phyloP scores from a whole-genome alignment of 805 yeast genomes.

The Maudiozyma turicensis region DNA sequence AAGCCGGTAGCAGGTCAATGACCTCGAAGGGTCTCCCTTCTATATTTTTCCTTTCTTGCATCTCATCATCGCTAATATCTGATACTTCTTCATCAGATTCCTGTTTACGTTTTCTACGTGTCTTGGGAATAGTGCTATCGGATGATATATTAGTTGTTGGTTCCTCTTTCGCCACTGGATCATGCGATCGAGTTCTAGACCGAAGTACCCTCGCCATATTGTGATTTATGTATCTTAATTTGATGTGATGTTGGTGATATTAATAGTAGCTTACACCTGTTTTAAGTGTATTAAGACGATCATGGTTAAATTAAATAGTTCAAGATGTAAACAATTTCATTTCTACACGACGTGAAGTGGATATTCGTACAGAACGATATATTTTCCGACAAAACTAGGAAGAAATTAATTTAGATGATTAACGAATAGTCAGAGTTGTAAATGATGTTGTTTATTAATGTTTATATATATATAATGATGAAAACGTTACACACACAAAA shows the following conservation, averaged over 20 bases:
- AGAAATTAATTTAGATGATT: too few species aligned
- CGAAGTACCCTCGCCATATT: not conserved
- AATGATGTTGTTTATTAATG: not conserved
- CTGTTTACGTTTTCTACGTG: not conserved
- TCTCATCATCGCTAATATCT: not conserved
- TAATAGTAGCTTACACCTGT: too few species aligned
- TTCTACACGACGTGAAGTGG: too few species aligned
- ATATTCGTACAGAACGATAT: too few species aligned
- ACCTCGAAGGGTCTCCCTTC: conserved; percentile 51
- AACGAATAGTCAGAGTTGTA: too few species aligned
- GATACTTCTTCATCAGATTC: conserved; percentile 1
- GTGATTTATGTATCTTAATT: too few species aligned
- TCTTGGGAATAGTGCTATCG: not conserved
- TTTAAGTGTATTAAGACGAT: too few species aligned
- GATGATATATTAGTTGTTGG: not conserved
- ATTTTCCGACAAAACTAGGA: too few species aligned
- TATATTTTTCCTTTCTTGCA: conserved; percentile 2
- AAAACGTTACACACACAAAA: not conserved
- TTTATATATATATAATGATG: not conserved
- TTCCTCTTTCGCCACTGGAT: not conserved
- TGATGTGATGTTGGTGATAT: too few species aligned
- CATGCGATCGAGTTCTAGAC: not conserved
- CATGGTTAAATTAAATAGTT: too few species aligned
- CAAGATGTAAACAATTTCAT: too few species aligned
- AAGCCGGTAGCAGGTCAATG: conserved; percentile 57